These are phyloP conservation scores for Agastache rugosa DNA, from an alignment of 257 asterid genomes.

Conservation along the genomic window DNA sequence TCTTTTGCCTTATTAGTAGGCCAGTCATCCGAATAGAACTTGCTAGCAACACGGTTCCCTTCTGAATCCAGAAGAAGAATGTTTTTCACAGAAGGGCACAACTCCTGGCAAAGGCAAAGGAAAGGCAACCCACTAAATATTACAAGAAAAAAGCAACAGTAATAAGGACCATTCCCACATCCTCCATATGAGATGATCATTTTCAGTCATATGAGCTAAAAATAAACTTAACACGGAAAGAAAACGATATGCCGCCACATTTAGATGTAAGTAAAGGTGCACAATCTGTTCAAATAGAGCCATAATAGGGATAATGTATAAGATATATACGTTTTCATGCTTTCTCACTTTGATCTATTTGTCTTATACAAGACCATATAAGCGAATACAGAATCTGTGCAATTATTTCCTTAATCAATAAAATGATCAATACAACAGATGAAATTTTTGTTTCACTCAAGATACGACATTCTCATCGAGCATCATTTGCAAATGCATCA, in stretches of 20 bases:
- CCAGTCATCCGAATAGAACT: slow-evolving; percentile 86
- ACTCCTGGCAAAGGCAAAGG: slow-evolving; percentile 53
- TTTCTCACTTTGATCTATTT: neutral
- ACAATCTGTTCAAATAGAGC: neutral
- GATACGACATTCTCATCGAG: slow-evolving; percentile 2
- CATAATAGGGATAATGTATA: neutral
- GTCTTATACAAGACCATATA: neutral
- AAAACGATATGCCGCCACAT: neutral
- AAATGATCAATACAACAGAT: neutral
- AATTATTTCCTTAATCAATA: neutral
- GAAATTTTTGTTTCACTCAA: neutral
- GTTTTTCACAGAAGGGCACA: slow-evolving; percentile 70
- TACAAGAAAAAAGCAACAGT: neutral
- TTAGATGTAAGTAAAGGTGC: neutral
- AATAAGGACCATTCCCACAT: slow-evolving; percentile 1
- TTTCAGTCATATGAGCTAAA: neutral
- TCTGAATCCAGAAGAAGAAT: slow-evolving; percentile 83
- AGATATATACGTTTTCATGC: neutral
- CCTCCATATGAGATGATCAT: neutral
- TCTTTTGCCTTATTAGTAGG: slow-evolving; percentile 70
- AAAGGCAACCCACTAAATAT: slow-evolving; percentile 26
- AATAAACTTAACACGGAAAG: neutral
- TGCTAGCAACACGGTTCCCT: slow-evolving; percentile 78
- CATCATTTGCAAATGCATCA: neutral
- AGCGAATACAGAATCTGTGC: slow-evolving; percentile 1